These are phyloP conservation scores for Agrocybe chaxingu DNA, from an alignment of 768 basidiomycete species.

Conservation along the genomic window DNA sequence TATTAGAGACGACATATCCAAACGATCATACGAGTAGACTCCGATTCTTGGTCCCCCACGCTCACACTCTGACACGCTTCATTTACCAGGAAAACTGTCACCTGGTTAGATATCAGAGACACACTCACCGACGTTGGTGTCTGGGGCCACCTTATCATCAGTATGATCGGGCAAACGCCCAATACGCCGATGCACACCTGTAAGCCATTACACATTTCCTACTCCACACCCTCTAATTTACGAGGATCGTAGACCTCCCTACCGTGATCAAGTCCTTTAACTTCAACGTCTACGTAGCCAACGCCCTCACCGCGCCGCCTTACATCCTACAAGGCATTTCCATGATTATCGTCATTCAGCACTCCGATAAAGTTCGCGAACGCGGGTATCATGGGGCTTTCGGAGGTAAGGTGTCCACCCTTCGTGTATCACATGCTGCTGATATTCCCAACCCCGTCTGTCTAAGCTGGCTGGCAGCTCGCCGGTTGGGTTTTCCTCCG, in stretches of 20 bases:
- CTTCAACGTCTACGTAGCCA: constrained; percentile 33
- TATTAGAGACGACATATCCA: constrained; percentile 34
- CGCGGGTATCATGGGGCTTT: constrained; percentile 34
- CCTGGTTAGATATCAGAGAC: constrained; percentile 33
- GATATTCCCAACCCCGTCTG: not conserved
- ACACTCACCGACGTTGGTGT: constrained; percentile 33
- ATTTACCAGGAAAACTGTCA: constrained; percentile 25
- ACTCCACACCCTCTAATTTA: not conserved
- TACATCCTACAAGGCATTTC: constrained; percentile 32
- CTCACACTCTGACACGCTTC: not conserved
- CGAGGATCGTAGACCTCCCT: constrained; percentile 26
- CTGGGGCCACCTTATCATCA: constrained; percentile 33
- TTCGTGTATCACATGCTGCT: not conserved
- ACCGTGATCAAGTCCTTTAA: constrained; percentile 36
- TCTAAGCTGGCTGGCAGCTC: constrained; percentile 33
- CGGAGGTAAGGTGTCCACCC: constrained; percentile 19
- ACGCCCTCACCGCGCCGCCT: constrained; percentile 35
- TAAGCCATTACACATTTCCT: constrained; percentile 10
- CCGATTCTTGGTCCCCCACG: not conserved
- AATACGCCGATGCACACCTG: constrained; percentile 34
- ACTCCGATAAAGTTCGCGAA: constrained; percentile 30
- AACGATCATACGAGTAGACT: constrained; percentile 33
- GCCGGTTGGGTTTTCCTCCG: constrained; percentile 35
- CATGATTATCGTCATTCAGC: constrained; percentile 27
- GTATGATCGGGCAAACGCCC: constrained; percentile 31